Percentiles rank a stretch among this genome's conserved stretches.
Evolutionary conservation across 116 monocot species (phyloP).

Genomic region (Papilionanthe hybrid): DNA sequence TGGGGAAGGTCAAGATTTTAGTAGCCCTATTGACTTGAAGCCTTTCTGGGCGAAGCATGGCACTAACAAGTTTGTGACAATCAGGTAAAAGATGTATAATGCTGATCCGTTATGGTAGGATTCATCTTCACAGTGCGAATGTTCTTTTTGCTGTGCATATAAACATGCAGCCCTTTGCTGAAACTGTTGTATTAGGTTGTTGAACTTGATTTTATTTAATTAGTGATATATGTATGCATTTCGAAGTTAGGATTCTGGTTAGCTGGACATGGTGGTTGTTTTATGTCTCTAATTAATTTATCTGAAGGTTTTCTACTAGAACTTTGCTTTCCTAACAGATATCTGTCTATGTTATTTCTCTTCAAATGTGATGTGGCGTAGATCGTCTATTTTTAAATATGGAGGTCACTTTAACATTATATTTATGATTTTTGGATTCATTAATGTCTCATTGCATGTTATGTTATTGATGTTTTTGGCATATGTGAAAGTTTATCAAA

Average conservation of each 20-base stretch:
- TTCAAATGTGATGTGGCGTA: neutral
- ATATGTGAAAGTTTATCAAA: neutral
- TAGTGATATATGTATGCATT: constrained; percentile 20
- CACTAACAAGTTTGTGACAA: constrained; percentile 96
- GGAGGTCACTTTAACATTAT: neutral
- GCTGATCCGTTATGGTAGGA: constrained; percentile 1
- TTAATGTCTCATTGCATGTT: neutral
- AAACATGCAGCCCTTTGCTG: constrained; percentile 11
- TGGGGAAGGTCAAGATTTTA: constrained; percentile 71
- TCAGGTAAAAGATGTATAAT: constrained; percentile 50
- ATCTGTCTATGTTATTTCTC: neutral
- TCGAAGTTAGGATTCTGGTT: constrained; percentile 18
- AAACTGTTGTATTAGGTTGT: constrained; percentile 13
- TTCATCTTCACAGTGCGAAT: neutral
- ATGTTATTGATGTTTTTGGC: neutral
- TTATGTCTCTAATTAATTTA: constrained; percentile 13
- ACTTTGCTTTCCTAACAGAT: neutral
- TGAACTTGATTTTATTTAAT: constrained; percentile 14
- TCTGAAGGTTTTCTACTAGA: constrained; percentile 2
- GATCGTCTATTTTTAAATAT: neutral
- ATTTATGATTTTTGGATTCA: neutral
- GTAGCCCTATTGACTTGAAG: constrained; percentile 84
- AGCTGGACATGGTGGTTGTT: constrained; percentile 3
- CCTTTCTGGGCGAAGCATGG: constrained; percentile 90
- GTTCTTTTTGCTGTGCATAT: constrained; percentile 23